These are phyloP conservation scores for Pyrenochaeta sp. DNA, from an alignment of 2,329 filamentous ascomycete genomes.

Conservation along the genomic window DNA sequence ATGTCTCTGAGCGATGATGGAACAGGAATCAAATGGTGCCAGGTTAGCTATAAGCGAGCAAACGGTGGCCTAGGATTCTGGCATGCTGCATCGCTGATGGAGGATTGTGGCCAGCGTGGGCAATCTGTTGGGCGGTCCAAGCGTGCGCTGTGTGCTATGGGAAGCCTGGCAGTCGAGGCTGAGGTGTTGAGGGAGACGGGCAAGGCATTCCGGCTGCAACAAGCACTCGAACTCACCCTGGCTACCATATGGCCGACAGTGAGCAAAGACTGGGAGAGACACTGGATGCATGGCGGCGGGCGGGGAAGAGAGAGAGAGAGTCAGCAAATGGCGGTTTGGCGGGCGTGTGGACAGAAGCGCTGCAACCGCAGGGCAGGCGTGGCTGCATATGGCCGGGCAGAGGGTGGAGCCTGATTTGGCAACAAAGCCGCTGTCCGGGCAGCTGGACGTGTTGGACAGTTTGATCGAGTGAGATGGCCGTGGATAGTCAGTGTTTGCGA, in stretches of 20 bases:
- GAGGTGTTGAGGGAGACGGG: slow-evolving; percentile 17
- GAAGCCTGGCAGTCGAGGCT: no score
- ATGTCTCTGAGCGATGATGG: no score
- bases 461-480: slow-evolving; percentile 3
- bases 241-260: not conserved
- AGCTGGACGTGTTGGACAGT: slow-evolving; percentile 6
- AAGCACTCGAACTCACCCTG: not conserved
- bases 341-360: slow-evolving; percentile 27
- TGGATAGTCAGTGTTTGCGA: not conserved
- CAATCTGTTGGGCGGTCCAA: no score
- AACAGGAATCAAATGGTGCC: not conserved
- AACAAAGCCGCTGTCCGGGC: slow-evolving; percentile 33
- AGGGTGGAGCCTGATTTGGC: slow-evolving; percentile 30
- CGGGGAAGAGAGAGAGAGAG: not conserved
- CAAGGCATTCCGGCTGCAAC: slow-evolving; percentile 13
- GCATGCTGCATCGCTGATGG: not conserved
- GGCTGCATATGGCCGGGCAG: slow-evolving; percentile 16
- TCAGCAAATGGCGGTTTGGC: slow-evolving; percentile 29
- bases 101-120: not conserved
- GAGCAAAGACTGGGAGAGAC: not conserved
- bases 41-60: not conserved
- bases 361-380: slow-evolving; percentile 35
- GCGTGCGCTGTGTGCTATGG: no score
- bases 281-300: not conserved
- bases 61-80: not conserved